A percentile compares a stretch with the other conserved stretches of the same genome.
Evolutionary conservation across 2,329 filamentous ascomycete species (phyloP).

Genomic region (Capronia coronata): DNA sequence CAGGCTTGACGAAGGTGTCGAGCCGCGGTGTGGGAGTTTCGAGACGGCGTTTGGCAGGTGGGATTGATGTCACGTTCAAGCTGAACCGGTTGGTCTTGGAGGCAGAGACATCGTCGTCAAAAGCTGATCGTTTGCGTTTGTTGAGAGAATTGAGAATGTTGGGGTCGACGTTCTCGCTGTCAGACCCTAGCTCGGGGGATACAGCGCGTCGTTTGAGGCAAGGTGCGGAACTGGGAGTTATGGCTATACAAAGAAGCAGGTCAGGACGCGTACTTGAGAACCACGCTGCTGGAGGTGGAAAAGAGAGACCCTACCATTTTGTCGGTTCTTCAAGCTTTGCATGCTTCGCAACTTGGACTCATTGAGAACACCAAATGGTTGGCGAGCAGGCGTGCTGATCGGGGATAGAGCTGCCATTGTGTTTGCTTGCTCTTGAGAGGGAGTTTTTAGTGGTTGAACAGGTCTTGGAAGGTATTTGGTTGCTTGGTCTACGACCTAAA

Average conservation of each 20-base stretch:
- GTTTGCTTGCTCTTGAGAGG: neutral
- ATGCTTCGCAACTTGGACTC: constrained; percentile 31
- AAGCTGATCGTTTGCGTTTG: constrained; percentile 38
- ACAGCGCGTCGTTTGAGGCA: constrained; percentile 44
- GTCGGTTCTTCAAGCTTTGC: constrained; percentile 33
- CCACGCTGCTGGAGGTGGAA: too few relatives aligned
- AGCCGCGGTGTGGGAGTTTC: constrained; percentile 23
- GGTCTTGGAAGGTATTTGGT: neutral
- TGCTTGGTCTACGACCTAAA: neutral
- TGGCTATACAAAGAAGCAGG: constrained; percentile 11
- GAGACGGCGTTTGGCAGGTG: constrained; percentile 16
- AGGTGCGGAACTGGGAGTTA: constrained; percentile 32
- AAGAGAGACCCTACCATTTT: constrained; percentile 44
- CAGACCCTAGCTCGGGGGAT: constrained; percentile 40
- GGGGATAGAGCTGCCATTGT: constrained; percentile 31
- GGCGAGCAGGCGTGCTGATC: constrained; percentile 29
- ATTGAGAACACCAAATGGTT: constrained; percentile 32
- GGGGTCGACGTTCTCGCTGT: constrained; percentile 57
- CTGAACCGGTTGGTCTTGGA: constrained; percentile 47
- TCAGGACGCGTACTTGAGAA: too few relatives aligned
- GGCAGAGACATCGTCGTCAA: constrained; percentile 30
- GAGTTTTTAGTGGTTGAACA: neutral
- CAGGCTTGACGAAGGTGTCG: constrained; percentile 31
- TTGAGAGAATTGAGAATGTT: constrained; percentile 44
- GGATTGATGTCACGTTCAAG: constrained; percentile 34